Percentiles rank a stretch among this genome's conserved stretches.
phyloP scores from a whole-genome alignment of 805 yeast genomes.

The Spathaspora gorwiae region DNA sequence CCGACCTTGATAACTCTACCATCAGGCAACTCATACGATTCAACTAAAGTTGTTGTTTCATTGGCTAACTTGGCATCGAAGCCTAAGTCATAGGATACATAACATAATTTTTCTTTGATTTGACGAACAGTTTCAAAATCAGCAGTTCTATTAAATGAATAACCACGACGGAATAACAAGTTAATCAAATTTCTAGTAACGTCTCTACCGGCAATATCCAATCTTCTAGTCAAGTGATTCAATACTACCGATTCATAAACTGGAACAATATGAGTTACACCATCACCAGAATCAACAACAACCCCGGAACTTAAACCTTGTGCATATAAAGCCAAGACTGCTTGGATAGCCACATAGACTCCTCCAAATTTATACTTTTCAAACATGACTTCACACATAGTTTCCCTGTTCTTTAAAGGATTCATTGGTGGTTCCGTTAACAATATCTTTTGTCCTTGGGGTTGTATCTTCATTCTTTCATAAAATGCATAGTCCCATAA shows the following conservation, averaged over 20 bases:
- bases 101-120: constrained; percentile 93
- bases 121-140: constrained; percentile 98
- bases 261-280: constrained; percentile 97
- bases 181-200: constrained; percentile 95
- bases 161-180: constrained; percentile 88
- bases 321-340: constrained; percentile 95
- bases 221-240: constrained; percentile 84
- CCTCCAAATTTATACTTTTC: constrained; percentile 89
- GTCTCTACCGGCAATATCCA: constrained; percentile 97
- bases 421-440: constrained; percentile 98
- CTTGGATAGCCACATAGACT: constrained; percentile 93
- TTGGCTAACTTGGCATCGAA: constrained; percentile 82
- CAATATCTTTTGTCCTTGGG: constrained; percentile 71
- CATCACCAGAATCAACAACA: constrained; percentile 98
- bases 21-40: constrained; percentile 90
- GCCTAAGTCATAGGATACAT: constrained; percentile 90
- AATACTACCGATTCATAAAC: constrained; percentile 96
- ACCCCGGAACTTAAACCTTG: constrained; percentile 97
- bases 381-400: constrained; percentile 89
- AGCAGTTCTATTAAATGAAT: constrained; percentile 96
- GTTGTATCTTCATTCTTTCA: constrained; percentile 78
- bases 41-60: constrained; percentile 94
- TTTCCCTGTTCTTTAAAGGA: constrained; percentile 84
- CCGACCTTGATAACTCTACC: constrained; percentile 93
- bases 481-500: constrained; percentile 96